Conservation (phyloP, 345 rosid species). For the Eucalyptus melliodora region DNA sequence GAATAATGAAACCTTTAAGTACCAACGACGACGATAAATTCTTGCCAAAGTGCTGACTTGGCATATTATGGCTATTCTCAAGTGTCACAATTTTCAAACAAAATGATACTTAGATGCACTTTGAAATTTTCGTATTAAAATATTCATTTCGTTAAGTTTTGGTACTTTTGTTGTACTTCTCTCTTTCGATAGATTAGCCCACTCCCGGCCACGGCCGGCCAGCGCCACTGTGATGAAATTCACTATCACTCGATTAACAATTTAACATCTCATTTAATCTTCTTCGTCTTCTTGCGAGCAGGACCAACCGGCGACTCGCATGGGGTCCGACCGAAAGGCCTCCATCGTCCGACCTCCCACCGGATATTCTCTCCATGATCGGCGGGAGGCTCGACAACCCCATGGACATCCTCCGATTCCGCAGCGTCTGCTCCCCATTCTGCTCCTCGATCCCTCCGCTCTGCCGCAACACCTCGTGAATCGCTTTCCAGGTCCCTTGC, state of each 20-base stretch:
- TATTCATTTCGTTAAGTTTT: too few species aligned
- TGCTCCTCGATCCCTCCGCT: too few species aligned
- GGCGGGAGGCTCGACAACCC: not conserved
- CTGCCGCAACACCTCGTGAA: not conserved
- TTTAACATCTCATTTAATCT: not conserved
- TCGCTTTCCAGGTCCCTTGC: not conserved
- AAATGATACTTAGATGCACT: too few species aligned
- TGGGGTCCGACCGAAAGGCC: not conserved
- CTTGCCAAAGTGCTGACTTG: too few species aligned
- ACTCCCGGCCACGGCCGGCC: too few species aligned
- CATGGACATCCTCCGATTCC: slow-evolving; percentile 1
- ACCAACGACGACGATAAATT: rapidly evolving
- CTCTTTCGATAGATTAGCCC: rapidly evolving
- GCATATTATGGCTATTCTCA: too few species aligned
- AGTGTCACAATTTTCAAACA: too few species aligned
- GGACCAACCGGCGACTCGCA: not conserved
- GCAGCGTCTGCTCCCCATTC: not conserved
- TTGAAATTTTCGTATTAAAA: too few species aligned
- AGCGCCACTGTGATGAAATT: too few species aligned
- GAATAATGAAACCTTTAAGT: too few species aligned
- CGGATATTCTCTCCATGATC: not conserved
- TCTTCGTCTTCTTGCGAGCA: not conserved
- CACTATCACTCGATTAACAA: not conserved
- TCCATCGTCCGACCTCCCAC: not conserved
- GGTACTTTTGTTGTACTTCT: too few species aligned